Percentiles rank a stretch among this genome's conserved stretches.
phyloP scores from a whole-genome alignment of 116 monocot genomes.

The Posidonia oceanica region DNA sequence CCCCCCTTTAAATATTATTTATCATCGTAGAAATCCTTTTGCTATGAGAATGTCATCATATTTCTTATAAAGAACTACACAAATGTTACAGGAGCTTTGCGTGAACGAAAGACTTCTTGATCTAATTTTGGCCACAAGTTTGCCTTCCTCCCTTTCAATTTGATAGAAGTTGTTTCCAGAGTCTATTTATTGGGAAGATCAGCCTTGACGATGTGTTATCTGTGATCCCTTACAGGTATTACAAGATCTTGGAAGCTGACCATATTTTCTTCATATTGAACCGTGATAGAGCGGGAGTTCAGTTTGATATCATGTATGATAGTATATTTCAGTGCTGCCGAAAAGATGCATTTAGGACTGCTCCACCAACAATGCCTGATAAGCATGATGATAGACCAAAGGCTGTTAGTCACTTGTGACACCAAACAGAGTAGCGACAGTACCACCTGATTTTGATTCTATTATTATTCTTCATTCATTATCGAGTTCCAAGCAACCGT shows the following conservation, averaged over 20 bases:
- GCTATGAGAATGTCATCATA: too few relatives aligned
- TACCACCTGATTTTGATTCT: not conserved
- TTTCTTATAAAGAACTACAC: too few relatives aligned
- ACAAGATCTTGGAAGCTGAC: constrained; percentile 90
- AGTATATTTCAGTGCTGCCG: constrained; percentile 82
- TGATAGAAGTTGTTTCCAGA: too few relatives aligned
- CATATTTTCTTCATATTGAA: constrained; percentile 80
- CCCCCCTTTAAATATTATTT: too few relatives aligned
- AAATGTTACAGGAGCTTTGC: too few relatives aligned
- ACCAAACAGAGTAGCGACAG: not conserved
- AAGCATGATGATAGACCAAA: constrained; percentile 10
- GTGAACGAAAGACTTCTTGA: too few relatives aligned
- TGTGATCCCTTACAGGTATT: constrained; percentile 50
- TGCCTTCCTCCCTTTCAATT: too few relatives aligned
- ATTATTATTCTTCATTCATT: constrained; percentile 3
- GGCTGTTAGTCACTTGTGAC: not conserved
- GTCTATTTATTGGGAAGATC: too few relatives aligned
- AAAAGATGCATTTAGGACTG: constrained; percentile 57
- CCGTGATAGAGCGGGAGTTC: constrained; percentile 80
- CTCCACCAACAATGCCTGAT: constrained; percentile 31
- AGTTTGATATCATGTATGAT: constrained; percentile 88
- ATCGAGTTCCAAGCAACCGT: not conserved
- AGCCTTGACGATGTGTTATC: not conserved
- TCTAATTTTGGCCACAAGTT: too few relatives aligned
- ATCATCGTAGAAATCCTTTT: too few relatives aligned